Evolutionary conservation across 1,284 basidiomycete species (phyloP), one percentile per base, ranked within the genome.

Genomic region (Leucoagaricus sp.): DNA sequence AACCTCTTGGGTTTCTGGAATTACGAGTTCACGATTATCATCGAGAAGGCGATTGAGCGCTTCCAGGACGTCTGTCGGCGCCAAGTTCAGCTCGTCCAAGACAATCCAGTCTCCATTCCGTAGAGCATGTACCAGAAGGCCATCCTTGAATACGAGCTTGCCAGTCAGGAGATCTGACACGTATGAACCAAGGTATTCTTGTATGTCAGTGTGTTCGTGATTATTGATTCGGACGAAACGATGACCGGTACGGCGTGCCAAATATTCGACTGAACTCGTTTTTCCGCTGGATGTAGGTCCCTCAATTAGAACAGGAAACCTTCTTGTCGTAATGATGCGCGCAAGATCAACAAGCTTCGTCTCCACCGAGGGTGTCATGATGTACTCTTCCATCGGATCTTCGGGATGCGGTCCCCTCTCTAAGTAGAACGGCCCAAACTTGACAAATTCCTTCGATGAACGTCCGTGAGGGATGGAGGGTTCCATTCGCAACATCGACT

Each of bases 161-260:
- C 97, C 97, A 0, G 94, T 94, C 23, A 84, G 72, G 4, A 95
- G 86, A 71, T 99, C 96, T 1, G 96, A 96, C 13, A 96, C 87
- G 67, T 99, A 99, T 0, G 95, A 96, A 5, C 97, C 97, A 50
- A 99, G 82, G 68, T 99, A 99, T 69, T 99, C 97, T 68, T 99
- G 97, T 49, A 96, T 96, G 71, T 99, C 97, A 4, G 97, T 99
- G 69, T 99, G 97, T 66, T 99, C 97, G 75, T 99, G 97, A 67
- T 99, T 99, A 77, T 99, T 99, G 82, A 99, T 98, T 34, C 97
- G 92, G 26, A 99, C 89, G 69, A 99, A 99, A 28, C 85, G 85
- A 75, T 99, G 97, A 0, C 97, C 96, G 0, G 96, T 98, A 58
- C 92, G 83, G 58, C 85, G 85, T 1, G 97, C 96, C 21, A 99